Conservation (phyloP, 805 yeast species). For the Scheffersomyces lignosus region DNA sequence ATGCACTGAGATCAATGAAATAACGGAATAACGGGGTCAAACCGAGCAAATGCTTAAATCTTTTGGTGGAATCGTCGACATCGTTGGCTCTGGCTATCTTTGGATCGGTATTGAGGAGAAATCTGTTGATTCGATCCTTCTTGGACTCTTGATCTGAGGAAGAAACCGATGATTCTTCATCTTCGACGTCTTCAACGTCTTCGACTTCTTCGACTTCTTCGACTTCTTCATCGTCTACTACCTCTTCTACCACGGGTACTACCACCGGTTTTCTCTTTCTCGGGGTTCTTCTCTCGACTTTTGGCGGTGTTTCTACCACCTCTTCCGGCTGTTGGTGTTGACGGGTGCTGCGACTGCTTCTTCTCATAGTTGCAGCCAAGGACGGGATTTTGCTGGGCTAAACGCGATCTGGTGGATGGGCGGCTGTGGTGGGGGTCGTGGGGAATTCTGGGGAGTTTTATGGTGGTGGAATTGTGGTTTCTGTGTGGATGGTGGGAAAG, state of each 20-base stretch:
- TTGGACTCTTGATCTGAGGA: slow-evolving; percentile 10
- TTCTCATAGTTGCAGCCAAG: too few relatives aligned
- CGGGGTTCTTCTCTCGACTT: too few relatives aligned
- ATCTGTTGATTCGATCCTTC: slow-evolving; percentile 47
- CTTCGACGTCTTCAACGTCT: not conserved
- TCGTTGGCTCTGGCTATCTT: slow-evolving; percentile 52
- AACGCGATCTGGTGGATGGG: too few relatives aligned
- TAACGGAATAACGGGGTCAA: slow-evolving; percentile 86
- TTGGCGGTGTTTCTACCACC: too few relatives aligned
- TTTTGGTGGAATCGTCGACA: slow-evolving; percentile 65
- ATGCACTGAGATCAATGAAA: slow-evolving; percentile 78
- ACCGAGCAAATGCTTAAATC: slow-evolving; percentile 79
- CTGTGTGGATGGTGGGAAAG: too few relatives aligned
- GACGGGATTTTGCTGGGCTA: too few relatives aligned
- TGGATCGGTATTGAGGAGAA: slow-evolving; percentile 53
- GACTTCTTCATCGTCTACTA: not conserved
- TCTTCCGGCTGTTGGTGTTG: too few relatives aligned
- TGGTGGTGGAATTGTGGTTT: too few relatives aligned
- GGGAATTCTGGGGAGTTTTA: too few relatives aligned
- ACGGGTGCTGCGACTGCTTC: too few relatives aligned
- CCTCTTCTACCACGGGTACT: not conserved
- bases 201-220: not conserved
- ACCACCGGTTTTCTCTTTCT: not conserved
- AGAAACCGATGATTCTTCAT: not conserved
- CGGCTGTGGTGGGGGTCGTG: too few relatives aligned